These are phyloP conservation scores for Rugonectria rugulosa DNA, from an alignment of 2,329 filamentous ascomycete genomes.

Conservation along the genomic window DNA sequence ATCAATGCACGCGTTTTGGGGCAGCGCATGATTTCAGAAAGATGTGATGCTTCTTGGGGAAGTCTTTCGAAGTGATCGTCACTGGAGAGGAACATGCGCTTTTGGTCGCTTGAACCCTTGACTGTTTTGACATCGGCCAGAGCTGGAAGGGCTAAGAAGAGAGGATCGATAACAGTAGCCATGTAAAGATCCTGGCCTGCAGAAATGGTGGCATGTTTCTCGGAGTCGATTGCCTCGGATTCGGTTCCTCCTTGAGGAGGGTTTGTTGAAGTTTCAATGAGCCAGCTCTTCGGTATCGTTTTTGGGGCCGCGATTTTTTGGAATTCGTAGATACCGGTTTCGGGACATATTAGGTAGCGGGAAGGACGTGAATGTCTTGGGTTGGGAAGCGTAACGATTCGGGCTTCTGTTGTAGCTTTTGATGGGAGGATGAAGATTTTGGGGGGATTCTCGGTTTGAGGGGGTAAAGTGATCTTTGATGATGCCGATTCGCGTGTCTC, in stretches of 20 bases:
- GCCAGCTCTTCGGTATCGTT: slow-evolving; percentile 66
- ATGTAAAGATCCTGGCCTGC: slow-evolving; percentile 79
- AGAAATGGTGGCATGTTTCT: slow-evolving; percentile 51
- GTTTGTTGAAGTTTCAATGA: slow-evolving; percentile 53
- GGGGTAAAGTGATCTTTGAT: slow-evolving; percentile 52
- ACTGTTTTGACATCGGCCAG: slow-evolving; percentile 58
- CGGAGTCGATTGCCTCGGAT: slow-evolving; percentile 25
- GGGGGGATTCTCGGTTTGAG: slow-evolving; percentile 53
- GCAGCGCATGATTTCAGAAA: slow-evolving; percentile 63
- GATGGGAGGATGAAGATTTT: slow-evolving; percentile 69
- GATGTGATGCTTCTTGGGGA: slow-evolving; percentile 60
- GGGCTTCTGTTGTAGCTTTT: slow-evolving; percentile 59
- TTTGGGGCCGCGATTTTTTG: slow-evolving; percentile 63
- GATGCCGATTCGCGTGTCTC: slow-evolving; percentile 39
- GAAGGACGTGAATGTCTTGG: slow-evolving; percentile 62
- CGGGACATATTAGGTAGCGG: slow-evolving; percentile 69
- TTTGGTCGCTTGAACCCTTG: slow-evolving; percentile 56
- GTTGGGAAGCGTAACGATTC: slow-evolving; percentile 67
- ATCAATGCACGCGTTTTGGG: slow-evolving; percentile 58
- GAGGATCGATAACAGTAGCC: slow-evolving; percentile 81
- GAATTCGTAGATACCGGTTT: slow-evolving; percentile 71
- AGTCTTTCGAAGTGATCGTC: slow-evolving; percentile 77
- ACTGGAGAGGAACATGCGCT: slow-evolving; percentile 70
- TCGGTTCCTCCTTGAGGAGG: slow-evolving; percentile 26
- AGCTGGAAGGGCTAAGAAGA: slow-evolving; percentile 83